These are phyloP conservation scores for Cornus kousa DNA, from an alignment of 148 eudicot species.

Conservation along the genomic window DNA sequence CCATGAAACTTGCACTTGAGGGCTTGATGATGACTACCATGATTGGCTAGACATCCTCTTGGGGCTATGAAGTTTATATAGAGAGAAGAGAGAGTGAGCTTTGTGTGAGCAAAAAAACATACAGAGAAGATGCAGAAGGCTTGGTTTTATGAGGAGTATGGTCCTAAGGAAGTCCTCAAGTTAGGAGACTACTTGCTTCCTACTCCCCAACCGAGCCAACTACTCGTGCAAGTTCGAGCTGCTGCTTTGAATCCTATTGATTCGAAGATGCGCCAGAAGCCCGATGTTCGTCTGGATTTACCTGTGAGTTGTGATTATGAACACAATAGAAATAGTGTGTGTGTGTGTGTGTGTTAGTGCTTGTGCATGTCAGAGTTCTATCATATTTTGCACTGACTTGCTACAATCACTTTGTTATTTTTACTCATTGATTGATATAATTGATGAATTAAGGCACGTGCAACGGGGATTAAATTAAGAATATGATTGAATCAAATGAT, in stretches of 20 bases:
- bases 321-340: not conserved
- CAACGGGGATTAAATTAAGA: no score
- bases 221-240: constrained; percentile 52
- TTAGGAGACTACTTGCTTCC: constrained; percentile 37
- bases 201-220: constrained; percentile 29
- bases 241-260: constrained; percentile 62
- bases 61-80: no score
- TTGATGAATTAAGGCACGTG: no score
- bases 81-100: not conserved
- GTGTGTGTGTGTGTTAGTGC: no score
- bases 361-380: no score
- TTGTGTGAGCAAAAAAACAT: not conserved
- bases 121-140: constrained; percentile 37
- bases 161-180: constrained; percentile 49
- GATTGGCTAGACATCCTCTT: no score
- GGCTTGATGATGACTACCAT: no score
- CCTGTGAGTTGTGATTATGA: constrained; percentile 33
- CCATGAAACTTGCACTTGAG: no score
- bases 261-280: constrained; percentile 40
- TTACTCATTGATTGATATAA: no score
- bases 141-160: constrained; percentile 54
- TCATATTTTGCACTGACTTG: no score
- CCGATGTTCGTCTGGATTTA: constrained; percentile 30
- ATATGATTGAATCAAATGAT: no score
- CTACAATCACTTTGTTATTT: no score